These are phyloP conservation scores for Akebia trifoliata DNA, from an alignment of 164 flowering plant species.

Conservation along the genomic window DNA sequence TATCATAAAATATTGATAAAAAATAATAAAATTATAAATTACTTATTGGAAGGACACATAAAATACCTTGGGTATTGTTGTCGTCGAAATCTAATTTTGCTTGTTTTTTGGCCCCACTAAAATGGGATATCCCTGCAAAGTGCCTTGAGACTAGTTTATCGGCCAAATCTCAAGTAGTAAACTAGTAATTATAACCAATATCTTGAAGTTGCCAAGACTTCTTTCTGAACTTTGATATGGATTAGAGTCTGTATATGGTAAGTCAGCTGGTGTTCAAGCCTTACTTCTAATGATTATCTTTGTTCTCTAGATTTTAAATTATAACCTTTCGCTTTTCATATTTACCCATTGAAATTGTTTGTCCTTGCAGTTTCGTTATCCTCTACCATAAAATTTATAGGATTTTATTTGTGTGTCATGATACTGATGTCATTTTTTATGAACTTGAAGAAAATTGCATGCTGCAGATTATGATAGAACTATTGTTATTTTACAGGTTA, in stretches of 20 bases:
- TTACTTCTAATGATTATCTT: not conserved
- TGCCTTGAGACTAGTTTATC: no score
- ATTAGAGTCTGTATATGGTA: not conserved
- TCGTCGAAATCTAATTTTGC: no score
- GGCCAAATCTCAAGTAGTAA: no score
- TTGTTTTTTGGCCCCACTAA: no score
- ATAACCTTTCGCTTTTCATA: not conserved
- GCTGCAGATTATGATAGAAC: not conserved
- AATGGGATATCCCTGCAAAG: no score
- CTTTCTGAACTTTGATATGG: not conserved
- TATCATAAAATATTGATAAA: no score
- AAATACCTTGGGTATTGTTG: no score
- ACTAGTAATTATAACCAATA: no score
- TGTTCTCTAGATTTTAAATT: not conserved
- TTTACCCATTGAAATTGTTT: not conserved
- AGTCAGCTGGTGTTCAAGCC: not conserved
- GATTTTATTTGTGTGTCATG: not conserved
- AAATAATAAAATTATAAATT: no score
- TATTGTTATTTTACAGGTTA: constrained; percentile 45
- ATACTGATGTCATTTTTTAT: no score
- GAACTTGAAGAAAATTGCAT: not conserved
- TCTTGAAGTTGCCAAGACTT: not conserved
- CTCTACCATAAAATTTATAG: not conserved
- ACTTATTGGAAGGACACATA: no score
- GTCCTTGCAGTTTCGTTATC: not conserved